phyloP scores from a whole-genome alignment of 179 eudicot genomes.

The Spergularia azorica region DNA sequence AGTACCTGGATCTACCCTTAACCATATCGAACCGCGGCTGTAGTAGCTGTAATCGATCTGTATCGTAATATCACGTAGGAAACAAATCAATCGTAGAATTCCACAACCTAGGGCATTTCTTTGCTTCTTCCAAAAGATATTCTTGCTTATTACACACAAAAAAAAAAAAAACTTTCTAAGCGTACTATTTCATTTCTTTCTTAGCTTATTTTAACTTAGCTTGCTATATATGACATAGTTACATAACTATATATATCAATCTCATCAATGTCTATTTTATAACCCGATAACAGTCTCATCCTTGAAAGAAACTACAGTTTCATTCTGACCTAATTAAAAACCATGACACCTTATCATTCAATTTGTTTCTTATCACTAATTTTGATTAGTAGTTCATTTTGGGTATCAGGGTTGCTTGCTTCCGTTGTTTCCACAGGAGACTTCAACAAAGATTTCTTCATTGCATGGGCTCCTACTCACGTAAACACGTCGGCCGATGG shows the following conservation, averaged over 20 bases:
- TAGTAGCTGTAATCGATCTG: no score
- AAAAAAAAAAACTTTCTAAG: constrained; percentile 5
- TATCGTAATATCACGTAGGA: no score
- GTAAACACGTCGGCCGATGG: constrained; percentile 80
- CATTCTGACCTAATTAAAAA: not conserved
- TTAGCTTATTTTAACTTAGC: constrained; percentile 17
- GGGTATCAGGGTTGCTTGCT: constrained; percentile 36
- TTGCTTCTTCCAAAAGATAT: constrained; percentile 36
- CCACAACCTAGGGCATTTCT: constrained; percentile 13
- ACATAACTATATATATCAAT: not conserved
- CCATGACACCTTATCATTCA: constrained; percentile 18
- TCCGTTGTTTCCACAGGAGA: constrained; percentile 70
- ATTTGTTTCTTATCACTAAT: not conserved
- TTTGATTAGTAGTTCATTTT: constrained; percentile 8
- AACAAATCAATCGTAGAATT: not conserved
- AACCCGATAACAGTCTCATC: not conserved
- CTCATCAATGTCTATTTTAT: not conserved
- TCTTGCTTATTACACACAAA: constrained; percentile 26
- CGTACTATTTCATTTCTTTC: constrained; percentile 25
- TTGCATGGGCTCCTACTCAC: constrained; percentile 76
- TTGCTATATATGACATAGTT: constrained; percentile 1
- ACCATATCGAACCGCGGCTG: no score
- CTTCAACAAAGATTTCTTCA: constrained; percentile 73
- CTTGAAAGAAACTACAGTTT: not conserved
- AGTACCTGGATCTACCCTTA: no score